Base-by-base conservation (phyloP, 208 protist species). In the Leishmania gerbilli region DNA sequence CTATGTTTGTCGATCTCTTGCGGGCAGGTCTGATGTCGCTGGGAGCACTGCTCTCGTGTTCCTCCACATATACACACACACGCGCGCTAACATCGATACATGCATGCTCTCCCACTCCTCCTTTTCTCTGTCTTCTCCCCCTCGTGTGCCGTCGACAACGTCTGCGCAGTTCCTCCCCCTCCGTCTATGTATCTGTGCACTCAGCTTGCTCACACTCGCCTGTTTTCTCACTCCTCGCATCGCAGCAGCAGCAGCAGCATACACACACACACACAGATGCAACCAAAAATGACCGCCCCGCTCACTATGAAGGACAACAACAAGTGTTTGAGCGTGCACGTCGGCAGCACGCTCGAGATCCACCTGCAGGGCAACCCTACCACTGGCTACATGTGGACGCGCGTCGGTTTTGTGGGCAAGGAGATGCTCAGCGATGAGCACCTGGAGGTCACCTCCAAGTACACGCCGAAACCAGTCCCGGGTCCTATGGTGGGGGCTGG, bases 361-460 rank as follows among this genome's bases (percentile, higher is more conserved):
- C 11, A 72, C 40, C 88, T 97, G 49, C 4, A 47, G 11, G 85
- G 89, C 42, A 97, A 95, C 85, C 93, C 93, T 72, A 93, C 85
- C 9, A 95, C 91, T 3, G 93, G 93, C 60, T 95, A 88, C 89
- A 74, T 13, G 31, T 96, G 93, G 93, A 79, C 84, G 6, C 87
- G 87, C 15, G 79, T 71, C 19, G 85, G 84, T 40, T 82, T 85
- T 71, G 64, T 58, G 37, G 76, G 77, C 31, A 69, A 79, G 31
- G 69, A 80, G 6, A 34, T 74, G 13, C 49, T 77, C 34, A 90
- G 80, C 47, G 85, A 90, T 58, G 77, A 83, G 3, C 31, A 65
- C 56, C 80, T 91, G 71, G 74, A 85, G 24, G 76, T 84, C 8
- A 40, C 40, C 1, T 71, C 56, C 31, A 53, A 74, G 37, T 88